Conservation (phyloP, 192 early-diverging fungal species). For the Podila clonocystis region DNA sequence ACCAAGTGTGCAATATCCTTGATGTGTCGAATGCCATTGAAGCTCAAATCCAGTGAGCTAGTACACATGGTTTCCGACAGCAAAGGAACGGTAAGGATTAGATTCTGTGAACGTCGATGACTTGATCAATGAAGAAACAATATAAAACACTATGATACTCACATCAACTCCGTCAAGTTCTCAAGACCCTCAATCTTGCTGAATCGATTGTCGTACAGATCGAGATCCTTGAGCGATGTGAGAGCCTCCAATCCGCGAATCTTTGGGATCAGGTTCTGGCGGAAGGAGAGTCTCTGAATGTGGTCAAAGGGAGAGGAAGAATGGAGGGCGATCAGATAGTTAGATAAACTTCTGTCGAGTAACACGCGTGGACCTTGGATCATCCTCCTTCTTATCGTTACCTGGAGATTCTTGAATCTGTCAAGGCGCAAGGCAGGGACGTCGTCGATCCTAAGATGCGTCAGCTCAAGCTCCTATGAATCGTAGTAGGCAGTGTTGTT, state of each 20-base stretch:
- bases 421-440: conserved; percentile 63
- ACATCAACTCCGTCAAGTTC: conserved; percentile 68
- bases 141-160: conserved; percentile 11
- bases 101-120: neutral
- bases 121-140: neutral
- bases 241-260: conserved; percentile 70
- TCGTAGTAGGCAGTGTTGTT: neutral
- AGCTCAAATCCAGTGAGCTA: conserved; percentile 86
- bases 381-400: conserved; percentile 12
- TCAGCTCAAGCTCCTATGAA: conserved; percentile 72
- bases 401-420: conserved; percentile 74
- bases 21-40: conserved; percentile 92
- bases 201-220: conserved; percentile 97
- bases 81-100: neutral
- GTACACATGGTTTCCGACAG: neutral
- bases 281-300: conserved; percentile 74
- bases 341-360: neutral
- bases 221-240: conserved; percentile 77
- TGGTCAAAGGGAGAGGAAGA: neutral
- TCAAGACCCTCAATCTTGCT: conserved; percentile 75
- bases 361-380: neutral
- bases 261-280: conserved; percentile 86
- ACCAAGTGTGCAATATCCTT: conserved; percentile 69
- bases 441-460: conserved; percentile 69
- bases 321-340: neutral